These are phyloP conservation scores for Fusarium praegraminearum DNA, from an alignment of 2,329 filamentous ascomycete genomes.

Conservation along the genomic window DNA sequence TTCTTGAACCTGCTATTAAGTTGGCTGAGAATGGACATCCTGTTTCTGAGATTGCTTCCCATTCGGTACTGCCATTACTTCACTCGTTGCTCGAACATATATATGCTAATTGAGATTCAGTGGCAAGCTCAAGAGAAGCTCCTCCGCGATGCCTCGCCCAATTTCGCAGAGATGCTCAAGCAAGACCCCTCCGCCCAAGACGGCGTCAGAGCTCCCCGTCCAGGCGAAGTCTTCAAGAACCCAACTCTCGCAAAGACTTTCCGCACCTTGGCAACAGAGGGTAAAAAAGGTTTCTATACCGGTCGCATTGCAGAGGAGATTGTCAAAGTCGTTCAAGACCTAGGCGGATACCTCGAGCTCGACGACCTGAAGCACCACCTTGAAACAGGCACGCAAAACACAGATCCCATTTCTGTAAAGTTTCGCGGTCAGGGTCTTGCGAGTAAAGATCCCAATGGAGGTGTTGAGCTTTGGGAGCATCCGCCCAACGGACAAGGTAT, in stretches of 20 bases:
- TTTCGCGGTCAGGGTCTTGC: slow-evolving; percentile 73
- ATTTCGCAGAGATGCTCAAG: slow-evolving; percentile 89
- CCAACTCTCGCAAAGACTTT: slow-evolving; percentile 85
- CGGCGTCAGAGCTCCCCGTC: slow-evolving; percentile 78
- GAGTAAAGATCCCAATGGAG: slow-evolving; percentile 52
- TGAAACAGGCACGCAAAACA: slow-evolving; percentile 75
- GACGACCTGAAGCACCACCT: slow-evolving; percentile 85
- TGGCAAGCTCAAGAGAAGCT: slow-evolving; percentile 75
- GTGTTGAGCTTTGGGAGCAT: slow-evolving; percentile 93
- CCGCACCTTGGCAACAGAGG: slow-evolving; percentile 78
- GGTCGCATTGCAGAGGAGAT: slow-evolving; percentile 85
- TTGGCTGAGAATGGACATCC: slow-evolving; percentile 91
- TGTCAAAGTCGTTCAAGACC: slow-evolving; percentile 79
- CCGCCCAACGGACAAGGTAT: slow-evolving; percentile 97
- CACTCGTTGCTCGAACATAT: no score
- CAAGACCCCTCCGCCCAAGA: slow-evolving; percentile 73
- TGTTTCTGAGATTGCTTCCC: slow-evolving; percentile 81
- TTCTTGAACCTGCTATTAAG: slow-evolving; percentile 85
- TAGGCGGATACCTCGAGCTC: slow-evolving; percentile 81
- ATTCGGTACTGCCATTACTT: no score
- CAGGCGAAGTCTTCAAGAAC: slow-evolving; percentile 92
- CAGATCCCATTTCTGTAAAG: slow-evolving; percentile 85
- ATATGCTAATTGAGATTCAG: slow-evolving; percentile 57
- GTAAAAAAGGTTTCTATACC: slow-evolving; percentile 91
- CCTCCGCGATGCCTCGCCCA: slow-evolving; percentile 82